Evolutionary conservation across 2,329 filamentous ascomycete genomes (phyloP), one percentile per base, ranked within the genome.

Genomic region (Fusarium sacchari): DNA sequence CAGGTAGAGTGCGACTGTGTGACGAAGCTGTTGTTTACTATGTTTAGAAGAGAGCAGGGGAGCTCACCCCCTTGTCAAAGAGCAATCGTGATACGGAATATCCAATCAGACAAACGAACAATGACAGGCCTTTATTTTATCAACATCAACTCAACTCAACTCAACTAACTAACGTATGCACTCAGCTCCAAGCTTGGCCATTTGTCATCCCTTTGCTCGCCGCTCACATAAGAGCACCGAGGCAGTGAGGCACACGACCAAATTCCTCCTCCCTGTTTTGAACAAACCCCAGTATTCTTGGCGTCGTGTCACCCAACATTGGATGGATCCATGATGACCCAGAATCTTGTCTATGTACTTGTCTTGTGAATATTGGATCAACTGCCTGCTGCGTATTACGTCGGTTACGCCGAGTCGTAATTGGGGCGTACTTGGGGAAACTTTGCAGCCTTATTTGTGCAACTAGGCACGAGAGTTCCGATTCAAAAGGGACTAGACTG

Each of bases 401-500:
- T 70, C 67, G 67, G 67, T 60, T 69, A 60, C 53, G 46, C 67
- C 60, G 66, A 40, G 46, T 56, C 42, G 66, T 40, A 50, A 60
- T 55, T 69, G 66, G 52, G 59, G 36, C 37, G 52, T 39, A n/a
- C 49, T 36, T 40, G 37, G 37, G 56, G 22, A 40, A 39, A 40
- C 34, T 28, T 69, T 52, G n/a, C 36, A 70, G 67, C 66, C 67
- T 69, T 69, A 44, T 43, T n/a, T 53, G 67, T 70, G 49, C 46
- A 70, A 60, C 67, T 26, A 26, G 36, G 26, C 42, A 58, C 28
- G 11, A 32, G 26, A 34, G 18, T 18, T 39, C 57, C 39, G 26
- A 52, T 39, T 20, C 24, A 39, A 37, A 37, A 60, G 37, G 15
- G 17, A 36, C 26, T 24, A 37, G 36, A 36, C 14, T 47, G 44